phyloP scores from a whole-genome alignment of 257 asterid species.

The Nicotiana tomentosiformis region DNA sequence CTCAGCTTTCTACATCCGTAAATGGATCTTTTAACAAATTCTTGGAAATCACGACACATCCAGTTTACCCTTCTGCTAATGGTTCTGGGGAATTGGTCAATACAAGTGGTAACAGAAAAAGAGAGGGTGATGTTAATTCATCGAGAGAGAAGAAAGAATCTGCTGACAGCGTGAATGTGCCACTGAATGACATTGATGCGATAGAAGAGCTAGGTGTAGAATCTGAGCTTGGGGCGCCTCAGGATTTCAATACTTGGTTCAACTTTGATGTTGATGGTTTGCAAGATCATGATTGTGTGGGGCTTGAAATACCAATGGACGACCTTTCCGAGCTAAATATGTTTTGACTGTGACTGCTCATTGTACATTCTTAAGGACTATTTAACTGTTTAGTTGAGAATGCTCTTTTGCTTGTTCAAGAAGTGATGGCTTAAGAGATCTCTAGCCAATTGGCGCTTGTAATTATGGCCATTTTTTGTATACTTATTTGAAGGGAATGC shows the following conservation, averaged over 20 bases:
- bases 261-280: constrained; percentile 74
- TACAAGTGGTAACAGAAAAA: constrained; percentile 35
- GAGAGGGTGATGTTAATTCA: constrained; percentile 37
- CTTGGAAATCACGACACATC: constrained; percentile 23
- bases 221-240: constrained; percentile 58
- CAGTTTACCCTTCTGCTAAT: constrained; percentile 27
- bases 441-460: constrained; percentile 53
- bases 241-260: constrained; percentile 84
- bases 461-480: constrained; percentile 47
- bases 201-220: constrained; percentile 72
- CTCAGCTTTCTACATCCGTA: constrained; percentile 79
- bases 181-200: constrained; percentile 45
- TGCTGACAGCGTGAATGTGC: constrained; percentile 29
- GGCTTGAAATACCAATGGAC: constrained; percentile 89
- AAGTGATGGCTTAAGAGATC: constrained; percentile 14
- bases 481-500: constrained; percentile 11
- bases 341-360: constrained; percentile 42
- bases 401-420: constrained; percentile 10
- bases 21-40: constrained; percentile 47
- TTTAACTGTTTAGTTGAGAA: constrained; percentile 33
- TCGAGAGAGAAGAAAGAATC: constrained; percentile 37
- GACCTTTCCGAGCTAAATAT: constrained; percentile 69
- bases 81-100: constrained; percentile 44
- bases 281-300: constrained; percentile 58
- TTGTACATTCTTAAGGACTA: constrained; percentile 60